A percentile compares a stretch with the other conserved stretches of the same genome.
Evolutionary conservation across 495 filamentous ascomycete genomes (phyloP).

Genomic region (Mytilinidion resinicola): DNA sequence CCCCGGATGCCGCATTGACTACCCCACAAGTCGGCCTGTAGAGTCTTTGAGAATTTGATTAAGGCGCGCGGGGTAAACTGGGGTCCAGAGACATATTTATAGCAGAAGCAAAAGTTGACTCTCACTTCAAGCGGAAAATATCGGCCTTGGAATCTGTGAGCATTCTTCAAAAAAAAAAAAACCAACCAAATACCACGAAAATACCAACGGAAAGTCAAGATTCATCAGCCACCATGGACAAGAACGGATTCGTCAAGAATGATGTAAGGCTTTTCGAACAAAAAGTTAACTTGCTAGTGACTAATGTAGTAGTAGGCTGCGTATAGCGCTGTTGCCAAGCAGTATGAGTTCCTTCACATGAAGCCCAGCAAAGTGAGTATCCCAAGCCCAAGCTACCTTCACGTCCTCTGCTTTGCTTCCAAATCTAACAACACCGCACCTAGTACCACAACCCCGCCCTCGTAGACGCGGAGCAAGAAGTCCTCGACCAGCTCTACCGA

Average conservation of each 20-base stretch:
- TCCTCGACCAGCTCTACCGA: neutral
- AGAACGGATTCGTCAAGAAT: constrained; percentile 1
- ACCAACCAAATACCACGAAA: no score
- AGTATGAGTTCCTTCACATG: constrained; percentile 4
- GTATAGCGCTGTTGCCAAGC: neutral
- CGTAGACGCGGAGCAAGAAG: neutral
- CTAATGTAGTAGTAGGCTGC: neutral
- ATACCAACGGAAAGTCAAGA: neutral
- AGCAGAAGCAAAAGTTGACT: neutral
- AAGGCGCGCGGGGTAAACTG: neutral
- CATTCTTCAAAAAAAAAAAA: neutral
- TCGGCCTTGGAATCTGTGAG: no score
- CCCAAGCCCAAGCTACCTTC: neutral
- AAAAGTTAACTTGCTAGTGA: neutral
- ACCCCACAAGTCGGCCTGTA: neutral
- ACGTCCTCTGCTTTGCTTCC: neutral
- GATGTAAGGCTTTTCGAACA: neutral
- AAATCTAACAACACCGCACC: neutral
- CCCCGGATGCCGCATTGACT: neutral
- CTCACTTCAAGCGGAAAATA: neutral
- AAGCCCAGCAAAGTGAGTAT: neutral
- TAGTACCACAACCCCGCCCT: constrained; percentile 1
- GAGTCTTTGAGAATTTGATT: no score
- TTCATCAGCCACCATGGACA: neutral
- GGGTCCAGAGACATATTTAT: neutral